These are phyloP conservation scores for Leccinum angustisporum DNA, from an alignment of 1,284 basidiomycete genomes.

Conservation along the genomic window DNA sequence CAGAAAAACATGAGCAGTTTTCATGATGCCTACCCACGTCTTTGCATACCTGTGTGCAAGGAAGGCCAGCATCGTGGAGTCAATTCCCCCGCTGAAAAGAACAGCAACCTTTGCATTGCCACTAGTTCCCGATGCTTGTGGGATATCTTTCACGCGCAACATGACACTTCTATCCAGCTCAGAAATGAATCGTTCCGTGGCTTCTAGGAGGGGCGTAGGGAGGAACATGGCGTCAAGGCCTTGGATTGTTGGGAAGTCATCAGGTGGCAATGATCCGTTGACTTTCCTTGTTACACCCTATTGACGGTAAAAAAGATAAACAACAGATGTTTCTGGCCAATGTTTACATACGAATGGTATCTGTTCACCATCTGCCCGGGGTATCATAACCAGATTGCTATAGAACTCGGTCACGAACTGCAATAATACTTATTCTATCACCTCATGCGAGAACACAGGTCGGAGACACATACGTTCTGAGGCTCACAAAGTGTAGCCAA, in stretches of 20 bases:
- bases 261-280: constrained; percentile 48
- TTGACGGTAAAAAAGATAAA: constrained; percentile 2
- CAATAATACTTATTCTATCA: constrained; percentile 5
- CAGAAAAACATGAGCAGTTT: constrained; percentile 18
- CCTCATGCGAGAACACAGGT: neutral
- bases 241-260: constrained; percentile 37
- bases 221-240: constrained; percentile 43
- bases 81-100: constrained; percentile 95
- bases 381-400: constrained; percentile 28
- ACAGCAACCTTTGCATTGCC: constrained; percentile 71
- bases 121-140: constrained; percentile 35
- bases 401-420: constrained; percentile 39
- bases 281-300: constrained; percentile 50
- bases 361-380: constrained; percentile 17
- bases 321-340: neutral
- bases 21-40: neutral
- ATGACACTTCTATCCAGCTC: constrained; percentile 61
- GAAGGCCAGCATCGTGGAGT: constrained; percentile 83
- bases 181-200: constrained; percentile 53
- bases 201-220: constrained; percentile 43
- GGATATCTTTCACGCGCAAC: constrained; percentile 60
- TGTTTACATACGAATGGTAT: constrained; percentile 31
- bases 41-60: constrained; percentile 67
- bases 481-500: constrained; percentile 32
- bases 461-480: constrained; percentile 25